Percentiles rank a stretch among this genome's conserved stretches.
Evolutionary conservation across 192 early-diverging fungal genomes (phyloP).

Genomic region (Pilobolus umbonatus): DNA sequence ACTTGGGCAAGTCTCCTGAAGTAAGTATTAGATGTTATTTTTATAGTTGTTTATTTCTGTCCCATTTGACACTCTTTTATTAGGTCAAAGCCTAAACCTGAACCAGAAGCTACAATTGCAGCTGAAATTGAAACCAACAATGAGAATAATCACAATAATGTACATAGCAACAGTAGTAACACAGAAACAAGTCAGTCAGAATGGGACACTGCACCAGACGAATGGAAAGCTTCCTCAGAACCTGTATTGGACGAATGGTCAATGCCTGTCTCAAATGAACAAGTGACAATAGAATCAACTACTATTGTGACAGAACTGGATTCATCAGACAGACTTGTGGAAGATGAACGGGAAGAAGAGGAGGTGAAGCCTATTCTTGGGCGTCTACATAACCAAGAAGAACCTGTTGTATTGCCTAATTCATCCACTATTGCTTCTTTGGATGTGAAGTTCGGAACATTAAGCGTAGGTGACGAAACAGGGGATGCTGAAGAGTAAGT

Average conservation of each 20-base stretch:
- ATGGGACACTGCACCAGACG: conserved; percentile 14
- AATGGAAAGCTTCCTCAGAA: conserved; percentile 18
- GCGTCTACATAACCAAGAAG: conserved; percentile 84
- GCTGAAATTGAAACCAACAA: conserved; percentile 24
- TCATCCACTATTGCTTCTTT: conserved; percentile 57
- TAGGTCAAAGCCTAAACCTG: conserved; percentile 39
- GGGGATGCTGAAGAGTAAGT: conserved; percentile 29
- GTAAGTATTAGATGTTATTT: conserved; percentile 12
- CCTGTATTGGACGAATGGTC: conserved; percentile 26
- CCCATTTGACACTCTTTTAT: too few species aligned
- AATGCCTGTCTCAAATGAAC: conserved; percentile 6
- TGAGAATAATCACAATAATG: neutral
- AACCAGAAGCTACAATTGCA: conserved; percentile 40
- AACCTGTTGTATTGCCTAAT: conserved; percentile 82
- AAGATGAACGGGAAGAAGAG: conserved; percentile 32
- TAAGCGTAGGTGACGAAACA: conserved; percentile 54
- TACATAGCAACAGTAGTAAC: conserved; percentile 21
- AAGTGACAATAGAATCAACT: conserved; percentile 13
- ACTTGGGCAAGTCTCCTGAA: conserved; percentile 38
- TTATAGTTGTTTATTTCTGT: neutral
- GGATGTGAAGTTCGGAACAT: conserved; percentile 78
- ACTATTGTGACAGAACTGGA: conserved; percentile 24
- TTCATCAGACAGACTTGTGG: conserved; percentile 15
- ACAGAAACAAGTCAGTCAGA: conserved; percentile 16
- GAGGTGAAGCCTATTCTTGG: conserved; percentile 38